phyloP scores from a whole-genome alignment of 1,284 basidiomycete species.

The Thecaphora thlaspeos region DNA sequence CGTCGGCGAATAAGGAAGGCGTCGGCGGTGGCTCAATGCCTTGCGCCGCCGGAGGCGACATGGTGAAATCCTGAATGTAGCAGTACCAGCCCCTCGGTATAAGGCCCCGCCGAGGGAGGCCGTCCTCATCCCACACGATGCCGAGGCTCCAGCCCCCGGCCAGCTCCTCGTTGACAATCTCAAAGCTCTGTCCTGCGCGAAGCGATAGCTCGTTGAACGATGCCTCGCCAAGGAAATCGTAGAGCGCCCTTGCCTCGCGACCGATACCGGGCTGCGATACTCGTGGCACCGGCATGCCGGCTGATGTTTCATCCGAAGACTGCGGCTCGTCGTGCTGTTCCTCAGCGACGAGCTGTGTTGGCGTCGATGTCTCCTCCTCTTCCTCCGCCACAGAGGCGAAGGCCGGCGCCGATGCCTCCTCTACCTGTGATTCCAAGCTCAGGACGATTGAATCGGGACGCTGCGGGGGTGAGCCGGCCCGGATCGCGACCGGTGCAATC shows the following conservation, averaged over 20 bases:
- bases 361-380: no score
- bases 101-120: conserved; percentile 30
- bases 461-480: conserved; percentile 1
- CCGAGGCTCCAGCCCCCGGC: conserved; percentile 48
- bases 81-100: conserved; percentile 48
- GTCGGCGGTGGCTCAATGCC: conserved; percentile 8
- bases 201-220: conserved; percentile 45
- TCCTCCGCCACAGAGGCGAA: not conserved
- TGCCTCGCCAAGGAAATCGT: conserved; percentile 42
- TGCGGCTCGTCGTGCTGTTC: no score
- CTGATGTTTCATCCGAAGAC: conserved; percentile 1
- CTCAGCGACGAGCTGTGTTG: no score
- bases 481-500: not conserved
- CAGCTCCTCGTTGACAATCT: conserved; percentile 43
- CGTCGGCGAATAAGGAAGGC: not conserved
- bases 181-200: conserved; percentile 36
- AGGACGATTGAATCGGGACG: conserved; percentile 13
- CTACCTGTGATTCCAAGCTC: conserved; percentile 1
- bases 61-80: conserved; percentile 37
- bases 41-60: conserved; percentile 11
- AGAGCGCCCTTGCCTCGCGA: conserved; percentile 38
- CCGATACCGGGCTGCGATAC: conserved; percentile 25
- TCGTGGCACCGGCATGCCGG: conserved; percentile 7
- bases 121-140: conserved; percentile 22
- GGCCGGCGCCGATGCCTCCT: not conserved